Evolutionary conservation across 164 flowering plant genomes (phyloP).

Genomic region (Cinnamomum chago): DNA sequence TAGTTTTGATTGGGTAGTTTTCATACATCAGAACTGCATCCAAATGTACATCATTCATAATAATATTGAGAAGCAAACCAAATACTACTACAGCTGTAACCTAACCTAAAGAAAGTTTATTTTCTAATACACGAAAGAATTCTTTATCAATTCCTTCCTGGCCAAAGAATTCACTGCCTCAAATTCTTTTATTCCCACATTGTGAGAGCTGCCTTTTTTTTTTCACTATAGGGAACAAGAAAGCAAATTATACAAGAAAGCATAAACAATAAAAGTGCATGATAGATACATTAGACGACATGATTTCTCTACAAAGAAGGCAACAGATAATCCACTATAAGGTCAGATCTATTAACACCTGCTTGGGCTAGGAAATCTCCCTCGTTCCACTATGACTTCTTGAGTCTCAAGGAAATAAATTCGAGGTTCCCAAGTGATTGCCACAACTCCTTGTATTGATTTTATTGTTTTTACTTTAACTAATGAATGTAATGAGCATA

Average conservation of each 20-base stretch:
- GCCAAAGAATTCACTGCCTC: not conserved
- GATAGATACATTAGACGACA: not conserved
- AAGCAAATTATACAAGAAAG: no score
- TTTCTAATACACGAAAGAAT: not conserved
- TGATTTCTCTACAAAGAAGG: not conserved
- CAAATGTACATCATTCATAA: not conserved
- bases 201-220: not conserved
- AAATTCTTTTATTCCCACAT: no score
- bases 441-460: not conserved
- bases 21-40: no score
- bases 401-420: not conserved
- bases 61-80: not conserved
- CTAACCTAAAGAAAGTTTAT: not conserved
- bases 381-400: no score
- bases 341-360: no score
- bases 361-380: no score
- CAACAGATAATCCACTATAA: no score
- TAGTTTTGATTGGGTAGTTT: no score
- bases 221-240: no score
- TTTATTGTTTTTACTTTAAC: not conserved
- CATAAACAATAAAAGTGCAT: no score
- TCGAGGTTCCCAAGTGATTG: not conserved
- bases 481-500: not conserved
- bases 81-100: not conserved
- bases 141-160: not conserved